A percentile compares a stretch with the other conserved stretches of the same genome.
These are phyloP conservation scores for Cryphonectria carpinicola DNA, from an alignment of 2,329 filamentous ascomycete species.

Conservation along the genomic window DNA sequence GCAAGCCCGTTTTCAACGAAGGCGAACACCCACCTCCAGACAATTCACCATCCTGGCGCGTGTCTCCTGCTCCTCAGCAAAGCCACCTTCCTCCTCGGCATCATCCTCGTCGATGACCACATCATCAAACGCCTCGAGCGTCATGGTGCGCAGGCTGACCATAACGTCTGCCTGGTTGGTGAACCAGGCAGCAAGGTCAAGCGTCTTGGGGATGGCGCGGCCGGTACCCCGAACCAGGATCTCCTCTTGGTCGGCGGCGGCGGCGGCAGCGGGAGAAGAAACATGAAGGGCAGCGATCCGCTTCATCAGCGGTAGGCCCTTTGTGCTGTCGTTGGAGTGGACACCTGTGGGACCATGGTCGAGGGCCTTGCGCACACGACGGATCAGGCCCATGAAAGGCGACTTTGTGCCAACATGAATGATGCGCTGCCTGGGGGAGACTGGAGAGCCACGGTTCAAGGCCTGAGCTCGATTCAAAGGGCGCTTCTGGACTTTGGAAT, in stretches of 20 bases:
- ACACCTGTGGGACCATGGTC: constrained; percentile 51
- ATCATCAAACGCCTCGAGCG: constrained; percentile 69
- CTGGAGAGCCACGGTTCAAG: constrained; percentile 13
- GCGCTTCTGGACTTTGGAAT: constrained; percentile 54
- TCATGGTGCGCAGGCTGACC: constrained; percentile 65
- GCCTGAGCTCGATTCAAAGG: constrained; percentile 48
- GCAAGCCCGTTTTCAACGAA: constrained; percentile 42
- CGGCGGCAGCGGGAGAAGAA: constrained; percentile 27
- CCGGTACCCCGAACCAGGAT: constrained; percentile 66
- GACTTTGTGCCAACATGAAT: constrained; percentile 69
- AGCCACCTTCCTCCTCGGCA: constrained; percentile 26
- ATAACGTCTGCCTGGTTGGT: constrained; percentile 61
- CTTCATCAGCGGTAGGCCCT: constrained; percentile 49
- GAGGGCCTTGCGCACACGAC: constrained; percentile 67
- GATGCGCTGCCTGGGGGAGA: constrained; percentile 37
- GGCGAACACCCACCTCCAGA: constrained; percentile 52
- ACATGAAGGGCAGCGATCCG: constrained; percentile 46
- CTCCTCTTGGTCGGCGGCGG: constrained; percentile 37
- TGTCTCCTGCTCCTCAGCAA: constrained; percentile 40
- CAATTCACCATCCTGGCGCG: constrained; percentile 55
- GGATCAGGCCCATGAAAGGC: constrained; percentile 70
- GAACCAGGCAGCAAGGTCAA: constrained; percentile 68
- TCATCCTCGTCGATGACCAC: constrained; percentile 51
- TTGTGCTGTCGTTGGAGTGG: constrained; percentile 49
- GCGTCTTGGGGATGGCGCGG: constrained; percentile 65